Evolutionary conservation across 148 eudicot genomes (phyloP), one percentile per base, ranked within the genome.

Genomic region (Silene uniflora): DNA sequence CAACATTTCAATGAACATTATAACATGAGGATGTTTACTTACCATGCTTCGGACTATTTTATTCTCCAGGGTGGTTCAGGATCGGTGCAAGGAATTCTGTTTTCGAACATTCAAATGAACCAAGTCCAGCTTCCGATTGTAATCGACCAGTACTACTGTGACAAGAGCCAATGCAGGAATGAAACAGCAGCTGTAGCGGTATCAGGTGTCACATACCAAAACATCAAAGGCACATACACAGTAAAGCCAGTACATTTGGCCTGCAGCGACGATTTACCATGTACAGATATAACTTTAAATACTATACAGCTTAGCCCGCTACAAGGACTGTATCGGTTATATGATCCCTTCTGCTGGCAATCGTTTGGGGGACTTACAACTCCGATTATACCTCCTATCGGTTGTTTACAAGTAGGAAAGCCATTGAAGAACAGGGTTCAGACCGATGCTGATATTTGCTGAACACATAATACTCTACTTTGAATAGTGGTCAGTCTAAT

Each of bases 231-330:
- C 63, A 94, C 98, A 25, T 94, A 91, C 83, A 90, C 98, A 7
- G 97, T 94, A 29, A 90, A 94, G 70, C 95, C 98, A 1, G 90
- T 94, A 71, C 97, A 94, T 83, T 84, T 94, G 16, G 93, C 98
- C 21, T 94, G 98, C 87, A 94, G 98, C 72, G 97, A 91, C 65
- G 81, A 76, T 78, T 80, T 85, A 62, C 98, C 98, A 9, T 94
- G 98, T 80, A 87, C 87, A 59, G 91, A 84, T 62, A 88, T 94
- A 76, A 87, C 88, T 3, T 77, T 94, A 44, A 83, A 81, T 12
- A 79, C 75, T 74, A 90, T 94, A 83, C 83, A 94, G 78, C 80
- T 94, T 54, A 81, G 82, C 76, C 97, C 98, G 22, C 78, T 73
- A 39, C 89, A 85, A 82, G 87, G 86, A 66, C 81, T 58, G 11